phyloP scores from a whole-genome alignment of 306 rosid genomes.

The Cucumis hystrix region DNA sequence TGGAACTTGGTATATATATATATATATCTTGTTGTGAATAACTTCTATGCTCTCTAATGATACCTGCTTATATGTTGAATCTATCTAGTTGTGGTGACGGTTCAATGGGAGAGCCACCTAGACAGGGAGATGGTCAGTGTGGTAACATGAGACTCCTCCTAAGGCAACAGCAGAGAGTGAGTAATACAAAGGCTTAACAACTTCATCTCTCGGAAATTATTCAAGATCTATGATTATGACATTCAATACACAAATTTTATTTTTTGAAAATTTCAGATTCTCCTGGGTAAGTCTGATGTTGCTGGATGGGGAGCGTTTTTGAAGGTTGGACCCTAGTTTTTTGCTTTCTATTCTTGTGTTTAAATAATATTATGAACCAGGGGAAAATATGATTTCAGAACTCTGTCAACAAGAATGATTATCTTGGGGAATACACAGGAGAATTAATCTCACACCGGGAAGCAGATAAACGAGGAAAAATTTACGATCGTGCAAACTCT shows the following conservation, averaged over 20 bases:
- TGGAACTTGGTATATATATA: neutral
- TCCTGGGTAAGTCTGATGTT: slow-evolving; percentile 84
- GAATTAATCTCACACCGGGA: slow-evolving; percentile 91
- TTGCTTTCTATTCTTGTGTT: neutral
- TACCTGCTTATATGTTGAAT: slow-evolving; percentile 2
- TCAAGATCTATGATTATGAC: slow-evolving; percentile 10
- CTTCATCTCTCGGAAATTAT: slow-evolving; percentile 3
- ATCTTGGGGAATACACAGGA: slow-evolving; percentile 94
- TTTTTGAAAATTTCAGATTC: slow-evolving; percentile 41
- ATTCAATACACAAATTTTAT: neutral
- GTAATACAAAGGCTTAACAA: slow-evolving; percentile 14
- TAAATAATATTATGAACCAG: slow-evolving; percentile 14
- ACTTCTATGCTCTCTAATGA: neutral
- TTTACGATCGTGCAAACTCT: slow-evolving; percentile 93
- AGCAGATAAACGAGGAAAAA: slow-evolving; percentile 96
- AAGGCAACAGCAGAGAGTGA: slow-evolving; percentile 92
- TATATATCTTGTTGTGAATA: neutral
- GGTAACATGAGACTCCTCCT: slow-evolving; percentile 98
- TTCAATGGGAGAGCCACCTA: slow-evolving; percentile 73
- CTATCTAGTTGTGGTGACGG: slow-evolving; percentile 81
- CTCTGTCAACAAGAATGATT: slow-evolving; percentile 85
- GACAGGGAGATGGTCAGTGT: slow-evolving; percentile 84
- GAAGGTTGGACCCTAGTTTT: slow-evolving; percentile 40
- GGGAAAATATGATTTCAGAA: slow-evolving; percentile 47
- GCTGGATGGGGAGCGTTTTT: slow-evolving; percentile 99